phyloP scores from a whole-genome alignment of 352 stramenopile species.

The Hyaloperonospora brassicae region DNA sequence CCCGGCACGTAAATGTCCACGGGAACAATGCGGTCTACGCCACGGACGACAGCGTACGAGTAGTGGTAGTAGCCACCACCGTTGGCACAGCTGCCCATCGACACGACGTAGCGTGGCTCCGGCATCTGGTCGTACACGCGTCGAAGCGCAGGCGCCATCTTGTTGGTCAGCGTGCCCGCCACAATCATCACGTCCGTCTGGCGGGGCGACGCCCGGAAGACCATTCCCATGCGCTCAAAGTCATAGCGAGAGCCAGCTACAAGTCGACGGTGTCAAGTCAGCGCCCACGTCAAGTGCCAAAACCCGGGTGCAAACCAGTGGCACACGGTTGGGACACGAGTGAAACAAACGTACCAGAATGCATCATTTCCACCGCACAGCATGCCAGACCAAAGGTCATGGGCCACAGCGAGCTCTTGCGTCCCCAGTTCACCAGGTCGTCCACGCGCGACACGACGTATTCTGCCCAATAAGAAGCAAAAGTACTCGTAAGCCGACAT shows the following conservation, averaged over 20 bases:
- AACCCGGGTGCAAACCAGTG: no score
- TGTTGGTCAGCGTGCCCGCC: conserved; percentile 98
- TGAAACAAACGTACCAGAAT: conserved; percentile 51
- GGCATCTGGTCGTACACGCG: conserved; percentile 99
- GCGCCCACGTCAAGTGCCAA: not conserved
- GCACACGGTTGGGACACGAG: not conserved
- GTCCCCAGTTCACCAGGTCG: conserved; percentile 98
- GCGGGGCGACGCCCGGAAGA: conserved; percentile 92
- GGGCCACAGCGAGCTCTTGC: conserved; percentile 95
- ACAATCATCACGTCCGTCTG: conserved; percentile 99
- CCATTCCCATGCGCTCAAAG: conserved; percentile 98
- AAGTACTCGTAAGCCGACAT: not conserved
- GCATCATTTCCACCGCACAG: conserved; percentile 99
- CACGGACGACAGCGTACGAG: conserved; percentile 96
- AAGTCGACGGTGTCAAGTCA: not conserved
- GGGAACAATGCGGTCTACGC: conserved; percentile 95
- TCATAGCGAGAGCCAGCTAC: conserved; percentile 87
- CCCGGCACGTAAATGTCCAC: conserved; percentile 99
- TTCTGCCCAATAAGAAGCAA: conserved; percentile 44
- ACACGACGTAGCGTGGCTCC: conserved; percentile 97
- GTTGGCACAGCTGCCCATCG: conserved; percentile 98
- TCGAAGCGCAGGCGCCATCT: conserved; percentile 98
- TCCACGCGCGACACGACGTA: conserved; percentile 97
- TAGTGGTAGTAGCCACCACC: conserved; percentile 92
- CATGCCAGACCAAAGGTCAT: conserved; percentile 99